Evolutionary conservation across 1,284 basidiomycete genomes (phyloP).

Genomic region (Pholiota adiposa): DNA sequence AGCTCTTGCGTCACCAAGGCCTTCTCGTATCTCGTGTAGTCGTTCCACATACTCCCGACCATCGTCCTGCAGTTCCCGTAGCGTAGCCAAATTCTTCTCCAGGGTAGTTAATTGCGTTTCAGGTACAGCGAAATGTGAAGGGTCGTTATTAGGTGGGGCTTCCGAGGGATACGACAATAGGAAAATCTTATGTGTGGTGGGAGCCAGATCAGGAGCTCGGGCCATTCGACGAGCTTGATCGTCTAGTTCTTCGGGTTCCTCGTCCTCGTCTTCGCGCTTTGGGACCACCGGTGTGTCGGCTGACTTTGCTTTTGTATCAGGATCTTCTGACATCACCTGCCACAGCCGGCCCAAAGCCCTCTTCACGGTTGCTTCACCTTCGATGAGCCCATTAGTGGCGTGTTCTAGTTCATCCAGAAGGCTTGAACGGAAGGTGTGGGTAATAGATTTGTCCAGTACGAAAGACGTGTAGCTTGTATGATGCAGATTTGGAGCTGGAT

Average conservation of each 20-base stretch:
- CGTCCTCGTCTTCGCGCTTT: conserved; percentile 70
- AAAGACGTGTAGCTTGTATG: conserved; percentile 81
- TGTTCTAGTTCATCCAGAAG: conserved; percentile 78
- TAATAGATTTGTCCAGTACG: conserved; percentile 81
- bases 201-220: conserved; percentile 67
- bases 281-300: conserved; percentile 50
- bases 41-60: conserved; percentile 81
- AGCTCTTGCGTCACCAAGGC: conserved; percentile 67
- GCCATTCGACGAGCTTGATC: conserved; percentile 54
- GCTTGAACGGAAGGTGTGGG: conserved; percentile 77
- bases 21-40: conserved; percentile 77
- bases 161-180: conserved; percentile 52
- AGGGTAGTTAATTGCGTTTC: conserved; percentile 69
- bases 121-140: conserved; percentile 63
- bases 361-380: conserved; percentile 73
- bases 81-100: conserved; percentile 69
- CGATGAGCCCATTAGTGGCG: conserved; percentile 77
- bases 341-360: conserved; percentile 76
- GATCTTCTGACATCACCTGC: conserved; percentile 77
- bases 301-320: conserved; percentile 38
- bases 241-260: conserved; percentile 51
- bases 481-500: conserved; percentile 63
- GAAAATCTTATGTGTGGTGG: conserved; percentile 69
- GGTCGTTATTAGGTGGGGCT: conserved; percentile 50
- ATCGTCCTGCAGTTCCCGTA: conserved; percentile 81